Percentiles rank a stretch among this genome's conserved stretches.
phyloP scores from a whole-genome alignment of 495 filamentous ascomycete species.

The Podospora australis region DNA sequence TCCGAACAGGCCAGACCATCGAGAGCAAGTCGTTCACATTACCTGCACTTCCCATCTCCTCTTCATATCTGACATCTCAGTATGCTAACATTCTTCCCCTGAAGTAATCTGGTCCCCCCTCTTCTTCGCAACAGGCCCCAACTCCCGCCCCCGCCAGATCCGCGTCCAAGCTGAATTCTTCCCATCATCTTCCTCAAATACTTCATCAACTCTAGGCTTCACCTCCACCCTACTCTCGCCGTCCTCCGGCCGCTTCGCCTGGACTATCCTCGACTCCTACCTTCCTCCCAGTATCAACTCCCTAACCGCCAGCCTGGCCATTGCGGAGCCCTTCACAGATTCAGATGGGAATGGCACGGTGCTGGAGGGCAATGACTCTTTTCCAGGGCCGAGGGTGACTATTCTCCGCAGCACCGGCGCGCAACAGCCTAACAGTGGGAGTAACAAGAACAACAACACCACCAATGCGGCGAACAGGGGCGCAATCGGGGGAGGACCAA shows the following conservation, averaged over 20 bases:
- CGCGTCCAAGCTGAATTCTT: conserved; percentile 16
- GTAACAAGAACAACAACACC: neutral
- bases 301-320: conserved; percentile 7
- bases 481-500: neutral
- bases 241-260: conserved; percentile 14
- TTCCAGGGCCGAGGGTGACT: conserved; percentile 10
- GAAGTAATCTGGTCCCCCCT: conserved; percentile 2
- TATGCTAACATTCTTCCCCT: neutral
- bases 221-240: conserved; percentile 12
- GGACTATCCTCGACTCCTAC: conserved; percentile 12
- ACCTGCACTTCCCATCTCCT: too few relatives aligned
- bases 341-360: conserved; percentile 11
- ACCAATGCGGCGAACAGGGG: neutral
- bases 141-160: conserved; percentile 5
- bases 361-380: conserved; percentile 8
- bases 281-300: conserved; percentile 3
- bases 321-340: conserved; percentile 12
- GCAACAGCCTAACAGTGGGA: neutral
- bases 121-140: conserved; percentile 1
- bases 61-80: neutral
- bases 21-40: neutral
- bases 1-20: neutral
- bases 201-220: conserved; percentile 11
- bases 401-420: conserved; percentile 1
- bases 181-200: neutral